Base-by-base conservation (phyloP, 2,329 filamentous ascomycete species). In the Claviceps purpurea region DNA sequence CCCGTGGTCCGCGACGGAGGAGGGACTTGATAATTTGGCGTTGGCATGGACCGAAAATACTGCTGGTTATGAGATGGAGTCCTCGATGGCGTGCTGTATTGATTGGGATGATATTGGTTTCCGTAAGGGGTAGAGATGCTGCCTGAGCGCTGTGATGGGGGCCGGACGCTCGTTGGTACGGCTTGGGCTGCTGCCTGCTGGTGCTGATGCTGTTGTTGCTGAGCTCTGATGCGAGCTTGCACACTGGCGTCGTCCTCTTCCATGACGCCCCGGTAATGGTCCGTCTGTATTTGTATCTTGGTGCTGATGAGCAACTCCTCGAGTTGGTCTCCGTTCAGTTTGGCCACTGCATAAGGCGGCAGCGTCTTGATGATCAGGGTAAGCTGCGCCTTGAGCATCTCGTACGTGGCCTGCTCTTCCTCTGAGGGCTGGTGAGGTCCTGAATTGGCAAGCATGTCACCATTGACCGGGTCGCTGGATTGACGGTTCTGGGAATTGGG, bases 301-400 rank as follows among this genome's bases (percentile, higher is more conserved):
- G 82, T 87, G 68, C 84, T 91, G 62, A 95, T 85, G 56, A 87
- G 84, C 47, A 95, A 72, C 53, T 89, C 86, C 34, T 84, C 84
- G n/a, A 95, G 70, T 64, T 89, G 86, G 63, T 94, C 85, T 10
- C 89, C 89, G 60, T 94, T 84, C 55, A 95, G 72, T 61, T 93
- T 91, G 5, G 89, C 84, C 24, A 95, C 85, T 1, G 86, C 87
- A 62, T 89, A 93, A 1, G 89, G 89, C 1, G 89, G 89, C 11
- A 95, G 70, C 41, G 78, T 81, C 57, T 84, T 77, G 55, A 95
- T 78, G 56, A 95, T 80, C 34, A 89, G 71, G 0, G 80, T 73
- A 20, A 95, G 72, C 62, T 90, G 87, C 4, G 82, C 78, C 63
- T 85, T 89, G 50, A 95, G 74, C 26, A 83, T 76, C 56, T 88